Evolutionary conservation across 139 green algal species (phyloP).

Genomic region (Closterium sp.): DNA sequence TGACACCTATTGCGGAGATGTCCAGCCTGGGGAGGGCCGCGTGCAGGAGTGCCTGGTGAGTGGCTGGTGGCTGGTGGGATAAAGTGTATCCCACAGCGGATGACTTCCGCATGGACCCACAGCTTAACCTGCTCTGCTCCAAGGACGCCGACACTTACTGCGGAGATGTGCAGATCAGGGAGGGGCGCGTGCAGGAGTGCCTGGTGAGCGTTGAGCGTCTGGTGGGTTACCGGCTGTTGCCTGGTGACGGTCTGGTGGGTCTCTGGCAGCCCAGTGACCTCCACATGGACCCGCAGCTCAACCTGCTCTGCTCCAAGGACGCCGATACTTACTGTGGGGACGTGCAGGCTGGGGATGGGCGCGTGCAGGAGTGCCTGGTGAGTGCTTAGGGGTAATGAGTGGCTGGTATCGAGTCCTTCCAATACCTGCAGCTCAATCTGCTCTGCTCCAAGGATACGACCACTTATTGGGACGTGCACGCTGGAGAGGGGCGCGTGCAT

Average conservation of each 20-base stretch:
- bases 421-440: too few species aligned
- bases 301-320: conserved; percentile 10
- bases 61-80: too few species aligned
- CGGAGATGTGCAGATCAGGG: neutral
- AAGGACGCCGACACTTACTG: conserved; percentile 22
- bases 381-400: neutral
- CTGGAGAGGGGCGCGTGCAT: too few species aligned
- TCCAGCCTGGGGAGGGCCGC: conserved; percentile 3
- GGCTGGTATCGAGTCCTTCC: too few species aligned
- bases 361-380: conserved; percentile 29
- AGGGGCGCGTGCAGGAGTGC: conserved; percentile 35
- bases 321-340: conserved; percentile 16
- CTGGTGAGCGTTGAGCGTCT: conserved; percentile 25
- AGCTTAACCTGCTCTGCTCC: conserved; percentile 17
- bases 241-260: conserved; percentile 15
- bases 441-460: neutral
- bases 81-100: too few species aligned
- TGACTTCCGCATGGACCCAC: conserved; percentile 38
- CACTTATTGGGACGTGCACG: too few species aligned
- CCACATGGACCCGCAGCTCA: neutral
- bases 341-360: conserved; percentile 3
- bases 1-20: conserved; percentile 6
- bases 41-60: conserved; percentile 41
- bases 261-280: neutral
- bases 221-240: neutral